Base-by-base conservation (phyloP, 1,284 basidiomycete genomes). In the Trametes pubescens region DNA sequence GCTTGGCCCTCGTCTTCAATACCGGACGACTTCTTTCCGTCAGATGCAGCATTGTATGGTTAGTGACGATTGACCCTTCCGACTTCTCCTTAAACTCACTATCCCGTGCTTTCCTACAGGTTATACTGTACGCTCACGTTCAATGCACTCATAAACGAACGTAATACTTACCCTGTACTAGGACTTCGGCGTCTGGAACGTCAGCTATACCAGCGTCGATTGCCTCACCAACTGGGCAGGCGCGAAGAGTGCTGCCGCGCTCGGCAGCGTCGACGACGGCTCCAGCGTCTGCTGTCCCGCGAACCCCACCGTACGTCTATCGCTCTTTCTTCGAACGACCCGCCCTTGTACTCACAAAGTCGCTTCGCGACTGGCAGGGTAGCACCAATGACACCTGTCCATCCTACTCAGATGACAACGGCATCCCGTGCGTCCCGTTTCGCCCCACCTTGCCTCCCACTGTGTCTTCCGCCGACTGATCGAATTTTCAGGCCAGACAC, bases 171-270 rank as follows among this genome's bases (percentile, higher is more conserved):
- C 59, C 9, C 18, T 62, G 35, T 18, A 44, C 59, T 61, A 90
- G 88, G 91, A 92, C 70, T 93, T 92, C 77, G 90, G 91, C 54
- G 85, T 92, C n/a, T 93, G 91, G 91, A 92, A 92, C 70, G 80
- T 91, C 67, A 86, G 81, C 38, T 93, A 93, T 72, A 74, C 85
- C 67, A 79, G 77, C 43, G 85, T 92, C 9, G 75, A 85, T 44
- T 93, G 91, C 70, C 63, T 82, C 7, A 59, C 77, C 2, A 74
- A 83, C 58, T 93, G 91, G 91, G 76, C 80, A 26, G 91, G 91
- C 7, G 80, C 77, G 47, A 80, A 79, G n/a, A 79, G 87, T 62
- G 73, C 81, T n/a, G 78, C 84, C 16, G 89, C 89, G 16, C 78
- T 92, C 40, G 91, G 91, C 29, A 89, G 85, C 59, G 86, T 89